Conservation (phyloP, 208 protist genomes). For the Vickermania spadyakhi region DNA sequence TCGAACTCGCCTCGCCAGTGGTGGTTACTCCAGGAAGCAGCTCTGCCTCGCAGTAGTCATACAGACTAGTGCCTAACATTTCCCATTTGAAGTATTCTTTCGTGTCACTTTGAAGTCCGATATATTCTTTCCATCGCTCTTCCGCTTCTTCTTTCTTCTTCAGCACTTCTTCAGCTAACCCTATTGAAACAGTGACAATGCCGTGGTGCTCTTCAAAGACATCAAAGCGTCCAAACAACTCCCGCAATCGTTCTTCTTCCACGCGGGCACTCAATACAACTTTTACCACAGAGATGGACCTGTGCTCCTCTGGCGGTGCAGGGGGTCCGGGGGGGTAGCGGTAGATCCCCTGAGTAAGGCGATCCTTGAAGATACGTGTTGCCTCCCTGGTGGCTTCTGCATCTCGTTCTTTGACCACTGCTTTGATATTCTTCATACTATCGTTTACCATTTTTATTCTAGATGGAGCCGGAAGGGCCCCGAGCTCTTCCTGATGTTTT, state of each 20-base stretch:
- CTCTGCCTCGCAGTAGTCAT: slow-evolving; percentile 67
- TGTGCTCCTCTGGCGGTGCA: slow-evolving; percentile 52
- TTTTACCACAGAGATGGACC: slow-evolving; percentile 47
- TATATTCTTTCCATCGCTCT: slow-evolving; percentile 72
- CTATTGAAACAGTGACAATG: slow-evolving; percentile 58
- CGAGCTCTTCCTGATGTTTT: slow-evolving; percentile 84
- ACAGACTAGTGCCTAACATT: slow-evolving; percentile 25
- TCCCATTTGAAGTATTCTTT: slow-evolving; percentile 76
- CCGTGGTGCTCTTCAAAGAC: slow-evolving; percentile 79
- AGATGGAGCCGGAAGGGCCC: slow-evolving; percentile 82
- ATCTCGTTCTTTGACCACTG: slow-evolving; percentile 78
- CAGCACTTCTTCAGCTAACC: slow-evolving; percentile 54
- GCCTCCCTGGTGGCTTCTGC: slow-evolving; percentile 59
- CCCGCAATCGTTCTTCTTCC: slow-evolving; percentile 49
- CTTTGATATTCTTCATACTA: slow-evolving; percentile 76
- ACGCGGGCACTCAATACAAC: slow-evolving; percentile 55
- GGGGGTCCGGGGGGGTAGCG: slow-evolving; percentile 82
- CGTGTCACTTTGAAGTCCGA: slow-evolving; percentile 48
- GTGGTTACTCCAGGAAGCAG: slow-evolving; percentile 54
- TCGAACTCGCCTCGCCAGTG: background rate
- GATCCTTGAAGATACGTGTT: slow-evolving; percentile 52
- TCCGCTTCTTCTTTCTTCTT: slow-evolving; percentile 65
- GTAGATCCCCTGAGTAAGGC: slow-evolving; percentile 60
- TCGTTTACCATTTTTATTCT: slow-evolving; percentile 74
- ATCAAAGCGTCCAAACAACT: slow-evolving; percentile 73